A percentile compares a stretch with the other conserved stretches of the same genome.
phyloP scores from a whole-genome alignment of 2,329 filamentous ascomycete genomes.

The Trichophyton equinum region DNA sequence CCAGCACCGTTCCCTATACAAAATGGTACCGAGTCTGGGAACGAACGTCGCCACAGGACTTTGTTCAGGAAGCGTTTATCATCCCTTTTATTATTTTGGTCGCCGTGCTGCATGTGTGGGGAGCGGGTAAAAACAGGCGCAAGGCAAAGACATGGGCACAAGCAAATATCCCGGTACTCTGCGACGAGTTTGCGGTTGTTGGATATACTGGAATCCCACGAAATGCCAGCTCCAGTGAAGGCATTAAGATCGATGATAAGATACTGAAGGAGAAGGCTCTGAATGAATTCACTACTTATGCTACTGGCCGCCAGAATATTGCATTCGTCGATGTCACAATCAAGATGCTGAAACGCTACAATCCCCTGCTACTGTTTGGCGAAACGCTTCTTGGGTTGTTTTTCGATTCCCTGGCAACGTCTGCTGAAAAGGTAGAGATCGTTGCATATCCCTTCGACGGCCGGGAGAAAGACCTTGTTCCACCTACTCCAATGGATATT shows the following conservation, averaged over 20 bases:
- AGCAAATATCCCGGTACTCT: conserved; percentile 58
- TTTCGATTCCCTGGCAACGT: conserved; percentile 59
- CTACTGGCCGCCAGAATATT: conserved; percentile 81
- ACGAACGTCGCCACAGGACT: conserved; percentile 70
- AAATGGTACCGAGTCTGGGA: conserved; percentile 98
- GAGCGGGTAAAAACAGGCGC: conserved; percentile 63
- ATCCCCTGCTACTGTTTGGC: conserved; percentile 54
- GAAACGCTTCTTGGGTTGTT: conserved; percentile 64
- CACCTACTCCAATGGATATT: conserved; percentile 46
- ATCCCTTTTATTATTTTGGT: conserved; percentile 62
- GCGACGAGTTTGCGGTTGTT: conserved; percentile 73
- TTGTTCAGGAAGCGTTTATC: conserved; percentile 75
- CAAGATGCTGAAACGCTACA: conserved; percentile 73
- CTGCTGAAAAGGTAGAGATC: conserved; percentile 62
- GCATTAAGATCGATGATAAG: conserved; percentile 19
- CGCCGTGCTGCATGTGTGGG: conserved; percentile 67
- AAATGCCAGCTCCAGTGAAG: conserved; percentile 11
- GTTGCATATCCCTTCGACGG: conserved; percentile 83
- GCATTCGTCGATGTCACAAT: conserved; percentile 82
- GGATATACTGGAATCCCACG: conserved; percentile 55
- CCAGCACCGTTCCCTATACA: conserved; percentile 56
- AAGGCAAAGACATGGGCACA: conserved; percentile 72
- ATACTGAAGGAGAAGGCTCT: conserved; percentile 76
- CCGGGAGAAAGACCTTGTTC: conserved; percentile 68
- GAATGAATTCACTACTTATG: conserved; percentile 77